phyloP scores from a whole-genome alignment of 768 basidiomycete species.

The Pholiota molesta region DNA sequence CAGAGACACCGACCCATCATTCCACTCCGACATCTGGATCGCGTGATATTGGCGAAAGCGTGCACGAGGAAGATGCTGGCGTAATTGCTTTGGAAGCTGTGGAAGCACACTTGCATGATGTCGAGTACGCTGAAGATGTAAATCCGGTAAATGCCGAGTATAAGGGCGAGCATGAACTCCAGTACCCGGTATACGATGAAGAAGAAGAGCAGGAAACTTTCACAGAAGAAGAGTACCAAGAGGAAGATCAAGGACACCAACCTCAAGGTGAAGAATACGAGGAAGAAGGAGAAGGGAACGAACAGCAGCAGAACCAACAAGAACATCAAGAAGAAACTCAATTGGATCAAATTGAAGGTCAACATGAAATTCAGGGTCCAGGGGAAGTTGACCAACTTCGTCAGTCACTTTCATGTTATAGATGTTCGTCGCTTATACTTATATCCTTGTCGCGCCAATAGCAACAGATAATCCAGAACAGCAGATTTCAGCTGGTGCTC shows the following conservation, averaged over 20 bases:
- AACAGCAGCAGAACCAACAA: not conserved
- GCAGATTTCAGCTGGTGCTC: not conserved
- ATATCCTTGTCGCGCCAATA: not conserved
- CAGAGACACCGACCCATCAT: not conserved
- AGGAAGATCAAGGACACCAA: constrained; percentile 4
- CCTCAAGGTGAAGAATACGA: not conserved
- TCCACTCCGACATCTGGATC: not conserved
- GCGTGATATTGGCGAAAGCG: not conserved
- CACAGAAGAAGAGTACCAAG: not conserved
- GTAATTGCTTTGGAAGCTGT: not conserved
- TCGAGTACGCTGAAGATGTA: not conserved
- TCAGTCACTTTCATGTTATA: not conserved
- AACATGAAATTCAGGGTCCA: not conserved
- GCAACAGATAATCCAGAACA: not conserved
- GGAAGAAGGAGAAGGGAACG: not conserved
- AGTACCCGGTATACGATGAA: not conserved
- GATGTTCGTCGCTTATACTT: not conserved
- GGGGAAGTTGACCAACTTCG: constrained; percentile 1
- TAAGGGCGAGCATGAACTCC: not conserved
- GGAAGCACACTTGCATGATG: not conserved
- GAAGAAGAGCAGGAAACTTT: not conserved
- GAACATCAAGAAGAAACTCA: not conserved
- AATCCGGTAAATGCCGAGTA: not conserved
- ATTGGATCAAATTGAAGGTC: no score
- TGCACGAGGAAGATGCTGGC: not conserved